A percentile compares a stretch with the other conserved stretches of the same genome.
Conservation (phyloP, 2,329 filamentous ascomycete genomes). For the Teratosphaeria destructans region DNA sequence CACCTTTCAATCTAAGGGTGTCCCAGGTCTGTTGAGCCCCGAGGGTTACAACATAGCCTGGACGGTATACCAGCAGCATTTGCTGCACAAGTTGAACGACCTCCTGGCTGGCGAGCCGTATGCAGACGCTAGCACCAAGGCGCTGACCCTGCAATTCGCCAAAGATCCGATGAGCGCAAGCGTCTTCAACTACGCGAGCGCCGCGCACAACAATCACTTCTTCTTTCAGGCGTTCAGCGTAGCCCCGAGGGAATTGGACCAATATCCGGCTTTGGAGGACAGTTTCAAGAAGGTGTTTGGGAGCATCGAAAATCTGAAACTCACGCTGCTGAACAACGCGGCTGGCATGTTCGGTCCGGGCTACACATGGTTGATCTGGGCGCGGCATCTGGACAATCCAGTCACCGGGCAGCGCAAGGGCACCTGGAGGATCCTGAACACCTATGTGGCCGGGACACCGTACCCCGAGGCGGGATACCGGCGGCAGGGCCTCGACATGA, state of each 20-base stretch:
- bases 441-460: slow-evolving; percentile 84
- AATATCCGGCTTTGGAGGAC: slow-evolving; percentile 45
- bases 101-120: slow-evolving; percentile 59
- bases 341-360: slow-evolving; percentile 91
- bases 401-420: slow-evolving; percentile 27
- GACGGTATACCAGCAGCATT: slow-evolving; percentile 66
- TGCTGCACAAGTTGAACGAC: slow-evolving; percentile 66
- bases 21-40: slow-evolving; percentile 61
- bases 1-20: slow-evolving; percentile 33
- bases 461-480: slow-evolving; percentile 79
- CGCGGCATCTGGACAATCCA: slow-evolving; percentile 10
- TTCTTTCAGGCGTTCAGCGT: slow-evolving; percentile 51
- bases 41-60: slow-evolving; percentile 67
- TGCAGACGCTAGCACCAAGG: slow-evolving; percentile 51
- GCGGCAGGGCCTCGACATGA: slow-evolving; percentile 58
- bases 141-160: slow-evolving; percentile 63
- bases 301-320: slow-evolving; percentile 69
- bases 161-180: slow-evolving; percentile 67
- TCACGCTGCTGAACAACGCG: slow-evolving; percentile 71
- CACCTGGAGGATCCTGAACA: slow-evolving; percentile 62
- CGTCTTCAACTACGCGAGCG: slow-evolving; percentile 91
- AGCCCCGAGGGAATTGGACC: slow-evolving; percentile 27
- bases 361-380: slow-evolving; percentile 81
- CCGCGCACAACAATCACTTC: slow-evolving; percentile 86
- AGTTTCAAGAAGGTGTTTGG: slow-evolving; percentile 64